phyloP scores from a whole-genome alignment of 192 early-diverging fungal genomes.

The Linnemannia exigua region DNA sequence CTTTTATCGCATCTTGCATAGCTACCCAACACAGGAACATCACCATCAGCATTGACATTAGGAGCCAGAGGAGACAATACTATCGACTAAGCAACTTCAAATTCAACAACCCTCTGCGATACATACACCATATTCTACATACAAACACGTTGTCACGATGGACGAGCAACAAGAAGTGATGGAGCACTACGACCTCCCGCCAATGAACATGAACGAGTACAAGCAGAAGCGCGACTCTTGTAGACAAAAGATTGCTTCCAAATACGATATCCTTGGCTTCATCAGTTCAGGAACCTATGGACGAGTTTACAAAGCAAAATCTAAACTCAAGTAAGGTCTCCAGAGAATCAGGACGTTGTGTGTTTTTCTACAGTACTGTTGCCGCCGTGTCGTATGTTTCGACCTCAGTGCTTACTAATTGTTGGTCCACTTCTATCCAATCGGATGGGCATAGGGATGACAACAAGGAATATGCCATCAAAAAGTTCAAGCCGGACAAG shows the following conservation, averaged over 20 bases:
- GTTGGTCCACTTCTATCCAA: not conserved
- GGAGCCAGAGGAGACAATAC: too few species aligned
- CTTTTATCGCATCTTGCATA: too few species aligned
- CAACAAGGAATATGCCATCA: constrained; percentile 88
- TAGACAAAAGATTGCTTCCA: constrained; percentile 71
- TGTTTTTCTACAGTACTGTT: not conserved
- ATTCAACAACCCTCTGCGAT: too few species aligned
- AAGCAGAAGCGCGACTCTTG: constrained; percentile 67
- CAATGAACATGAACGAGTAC: constrained; percentile 68
- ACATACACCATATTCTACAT: not conserved
- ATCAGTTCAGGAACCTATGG: constrained; percentile 97
- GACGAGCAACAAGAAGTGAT: not conserved
- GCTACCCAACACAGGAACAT: too few species aligned
- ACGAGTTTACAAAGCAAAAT: constrained; percentile 93
- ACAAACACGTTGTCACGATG: not conserved
- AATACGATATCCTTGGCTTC: constrained; percentile 91
- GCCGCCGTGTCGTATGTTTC: too few species aligned
- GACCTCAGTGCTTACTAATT: not conserved
- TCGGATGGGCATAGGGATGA: constrained; percentile 32
- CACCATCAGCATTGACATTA: too few species aligned
- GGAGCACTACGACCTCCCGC: constrained; percentile 35
- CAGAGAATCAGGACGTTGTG: not conserved
- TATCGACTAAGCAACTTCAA: too few species aligned
- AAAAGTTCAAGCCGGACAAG: constrained; percentile 97
- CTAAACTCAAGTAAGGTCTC: constrained; percentile 60